Evolutionary conservation across 768 basidiomycete genomes (phyloP).

Genomic region (Tylopilus rubrobrunneus): DNA sequence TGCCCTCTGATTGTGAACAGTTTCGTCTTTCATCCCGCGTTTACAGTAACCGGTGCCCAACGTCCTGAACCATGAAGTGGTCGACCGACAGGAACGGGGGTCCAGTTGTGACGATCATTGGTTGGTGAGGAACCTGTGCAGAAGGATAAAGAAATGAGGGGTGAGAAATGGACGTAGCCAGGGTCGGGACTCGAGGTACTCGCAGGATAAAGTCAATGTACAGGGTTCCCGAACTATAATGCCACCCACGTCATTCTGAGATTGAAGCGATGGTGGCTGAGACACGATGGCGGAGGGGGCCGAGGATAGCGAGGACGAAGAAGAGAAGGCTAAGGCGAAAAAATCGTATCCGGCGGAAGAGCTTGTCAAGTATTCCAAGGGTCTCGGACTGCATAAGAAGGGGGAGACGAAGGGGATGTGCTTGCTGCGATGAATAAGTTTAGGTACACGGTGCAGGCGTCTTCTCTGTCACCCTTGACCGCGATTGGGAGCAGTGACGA

Average conservation of each 20-base stretch:
- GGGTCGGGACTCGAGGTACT: conserved; percentile 70
- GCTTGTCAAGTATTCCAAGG: conserved; percentile 74
- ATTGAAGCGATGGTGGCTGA: conserved; percentile 88
- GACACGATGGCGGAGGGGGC: conserved; percentile 60
- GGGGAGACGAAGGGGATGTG: conserved; percentile 69
- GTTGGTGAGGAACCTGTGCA: background rate
- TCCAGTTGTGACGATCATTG: too few relatives aligned
- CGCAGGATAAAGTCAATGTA: conserved; percentile 57
- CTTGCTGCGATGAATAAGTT: conserved; percentile 68
- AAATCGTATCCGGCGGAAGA: conserved; percentile 79
- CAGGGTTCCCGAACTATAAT: too few relatives aligned
- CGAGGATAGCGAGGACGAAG: conserved; percentile 66
- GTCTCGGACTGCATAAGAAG: conserved; percentile 54
- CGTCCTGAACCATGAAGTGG: too few relatives aligned
- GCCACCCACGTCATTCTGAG: conserved; percentile 55
- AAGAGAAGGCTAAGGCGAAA: conserved; percentile 52
- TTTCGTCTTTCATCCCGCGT: too few relatives aligned
- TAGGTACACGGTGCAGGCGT: conserved; percentile 43
- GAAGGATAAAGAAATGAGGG: conserved; percentile 1
- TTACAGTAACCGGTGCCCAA: too few relatives aligned
- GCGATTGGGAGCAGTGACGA: conserved; percentile 18
- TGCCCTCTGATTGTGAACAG: too few relatives aligned
- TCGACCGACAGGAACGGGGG: conserved; percentile 69
- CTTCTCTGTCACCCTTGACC: conserved; percentile 33
- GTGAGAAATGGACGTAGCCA: conserved; percentile 50